These are phyloP conservation scores for Cytospora piceicola DNA, from an alignment of 2,329 filamentous ascomycete species.

Conservation along the genomic window DNA sequence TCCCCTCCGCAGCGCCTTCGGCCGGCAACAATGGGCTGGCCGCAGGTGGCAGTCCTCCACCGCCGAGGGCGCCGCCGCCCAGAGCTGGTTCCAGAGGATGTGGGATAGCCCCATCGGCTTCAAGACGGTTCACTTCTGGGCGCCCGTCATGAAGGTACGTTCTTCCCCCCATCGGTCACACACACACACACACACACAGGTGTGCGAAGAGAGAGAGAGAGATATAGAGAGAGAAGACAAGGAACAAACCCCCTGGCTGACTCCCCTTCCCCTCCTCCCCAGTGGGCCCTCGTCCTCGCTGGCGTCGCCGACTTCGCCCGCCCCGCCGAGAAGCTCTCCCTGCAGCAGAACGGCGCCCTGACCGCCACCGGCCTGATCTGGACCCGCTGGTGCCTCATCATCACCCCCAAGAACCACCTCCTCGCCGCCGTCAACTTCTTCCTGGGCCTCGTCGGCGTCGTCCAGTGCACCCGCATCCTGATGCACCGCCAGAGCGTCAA, in stretches of 20 bases:
- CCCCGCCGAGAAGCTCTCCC: conserved; percentile 87
- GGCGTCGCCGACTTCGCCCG: conserved; percentile 90
- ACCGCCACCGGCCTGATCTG: conserved; percentile 93
- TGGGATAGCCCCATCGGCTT: conserved; percentile 81
- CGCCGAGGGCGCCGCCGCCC: conserved; percentile 45
- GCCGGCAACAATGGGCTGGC: conserved; percentile 45
- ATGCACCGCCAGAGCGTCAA: conserved; percentile 66
- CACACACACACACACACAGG: no score
- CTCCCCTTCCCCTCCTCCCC: conserved; percentile 20
- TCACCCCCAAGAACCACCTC: conserved; percentile 91
- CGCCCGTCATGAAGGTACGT: conserved; percentile 81
- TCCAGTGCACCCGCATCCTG: conserved; percentile 80
- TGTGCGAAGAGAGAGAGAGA: no score
- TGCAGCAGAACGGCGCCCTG: conserved; percentile 89
- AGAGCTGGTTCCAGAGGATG: conserved; percentile 73
- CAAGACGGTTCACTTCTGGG: conserved; percentile 99
- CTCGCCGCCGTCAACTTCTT: conserved; percentile 98
- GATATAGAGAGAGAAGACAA: no score
- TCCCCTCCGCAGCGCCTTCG: conserved; percentile 40
- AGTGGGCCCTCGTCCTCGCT: conserved; percentile 92
- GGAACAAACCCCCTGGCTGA: no score
- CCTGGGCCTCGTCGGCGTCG: conserved; percentile 82
- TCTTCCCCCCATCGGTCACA: neutral
- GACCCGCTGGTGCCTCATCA: conserved; percentile 98
- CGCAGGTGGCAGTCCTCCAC: conserved; percentile 71